phyloP scores from a whole-genome alignment of 1,284 basidiomycete species.

The Ustilago bromivora region DNA sequence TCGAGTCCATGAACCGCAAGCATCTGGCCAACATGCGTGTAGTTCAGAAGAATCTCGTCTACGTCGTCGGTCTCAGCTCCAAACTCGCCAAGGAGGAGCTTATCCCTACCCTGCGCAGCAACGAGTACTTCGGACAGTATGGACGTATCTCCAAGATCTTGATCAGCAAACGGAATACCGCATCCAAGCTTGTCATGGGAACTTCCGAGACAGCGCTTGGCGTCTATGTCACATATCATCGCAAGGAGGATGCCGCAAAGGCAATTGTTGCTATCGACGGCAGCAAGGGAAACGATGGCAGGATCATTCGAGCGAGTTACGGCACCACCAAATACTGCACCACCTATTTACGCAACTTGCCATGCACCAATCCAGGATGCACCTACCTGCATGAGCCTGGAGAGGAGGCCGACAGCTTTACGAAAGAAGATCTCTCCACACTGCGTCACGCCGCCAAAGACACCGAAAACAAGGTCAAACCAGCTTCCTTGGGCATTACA shows the following conservation, averaged over 20 bases:
- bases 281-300: slow-evolving; percentile 73
- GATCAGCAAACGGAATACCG: slow-evolving; percentile 86
- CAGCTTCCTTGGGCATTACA: slow-evolving; percentile 53
- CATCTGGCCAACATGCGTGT: slow-evolving; percentile 93
- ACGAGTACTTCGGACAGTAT: slow-evolving; percentile 98
- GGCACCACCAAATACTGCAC: slow-evolving; percentile 99
- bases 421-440: slow-evolving; percentile 68
- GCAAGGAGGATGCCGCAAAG: slow-evolving; percentile 92
- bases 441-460: slow-evolving; percentile 68
- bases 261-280: slow-evolving; percentile 95
- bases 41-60: slow-evolving; percentile 95
- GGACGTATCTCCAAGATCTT: slow-evolving; percentile 97
- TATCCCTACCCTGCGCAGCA: slow-evolving; percentile 90
- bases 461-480: slow-evolving; percentile 67
- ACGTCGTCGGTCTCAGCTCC: slow-evolving; percentile 92
- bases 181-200: slow-evolving; percentile 73
- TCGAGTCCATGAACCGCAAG: slow-evolving; percentile 86
- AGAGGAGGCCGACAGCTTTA: slow-evolving; percentile 92
- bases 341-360: slow-evolving; percentile 86
- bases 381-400: slow-evolving; percentile 98
- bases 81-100: slow-evolving; percentile 96
- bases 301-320: slow-evolving; percentile 84
- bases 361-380: slow-evolving; percentile 88
- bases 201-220: slow-evolving; percentile 82
- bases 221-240: slow-evolving; percentile 94